A percentile compares a stretch with the other conserved stretches of the same genome.
These are phyloP conservation scores for Pseudogymnoascus sp. DNA, from an alignment of 2,329 filamentous ascomycete genomes.

Conservation along the genomic window DNA sequence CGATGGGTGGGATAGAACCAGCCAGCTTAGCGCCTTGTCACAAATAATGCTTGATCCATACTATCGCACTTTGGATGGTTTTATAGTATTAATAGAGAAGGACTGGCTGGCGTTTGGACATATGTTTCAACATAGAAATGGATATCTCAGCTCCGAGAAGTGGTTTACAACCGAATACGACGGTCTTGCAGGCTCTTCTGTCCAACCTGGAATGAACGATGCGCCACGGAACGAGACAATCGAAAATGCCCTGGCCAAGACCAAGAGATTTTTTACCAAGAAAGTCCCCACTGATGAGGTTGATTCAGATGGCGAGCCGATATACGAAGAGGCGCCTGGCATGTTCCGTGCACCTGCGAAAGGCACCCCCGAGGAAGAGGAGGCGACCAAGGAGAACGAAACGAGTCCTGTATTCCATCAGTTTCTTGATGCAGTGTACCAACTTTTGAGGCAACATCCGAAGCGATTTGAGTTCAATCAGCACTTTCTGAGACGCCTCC, in stretches of 20 bases:
- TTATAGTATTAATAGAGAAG: slow-evolving; percentile 90
- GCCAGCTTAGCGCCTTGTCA: slow-evolving; percentile 82
- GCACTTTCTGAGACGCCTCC: slow-evolving; percentile 74
- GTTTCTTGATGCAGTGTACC: slow-evolving; percentile 90
- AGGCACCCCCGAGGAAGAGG: slow-evolving; percentile 42
- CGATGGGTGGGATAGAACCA: slow-evolving; percentile 96
- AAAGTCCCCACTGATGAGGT: slow-evolving; percentile 58
- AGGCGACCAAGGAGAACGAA: slow-evolving; percentile 77
- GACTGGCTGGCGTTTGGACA: slow-evolving; percentile 98
- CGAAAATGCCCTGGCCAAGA: slow-evolving; percentile 75
- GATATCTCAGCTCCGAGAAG: slow-evolving; percentile 80
- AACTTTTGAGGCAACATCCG: slow-evolving; percentile 76
- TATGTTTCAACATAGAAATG: slow-evolving; percentile 91
- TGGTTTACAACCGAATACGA: slow-evolving; percentile 91
- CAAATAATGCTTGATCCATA: slow-evolving; percentile 95
- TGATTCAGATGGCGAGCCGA: slow-evolving; percentile 42
- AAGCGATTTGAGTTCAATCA: slow-evolving; percentile 95
- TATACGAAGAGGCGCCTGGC: slow-evolving; percentile 25
- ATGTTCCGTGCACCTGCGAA: slow-evolving; percentile 29
- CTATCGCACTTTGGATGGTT: slow-evolving; percentile 87
- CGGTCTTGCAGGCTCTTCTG: slow-evolving; percentile 53
- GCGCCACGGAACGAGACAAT: slow-evolving; percentile 57
- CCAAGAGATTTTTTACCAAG: slow-evolving; percentile 84
- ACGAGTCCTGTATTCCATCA: slow-evolving; percentile 96
- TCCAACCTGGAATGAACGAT: slow-evolving; percentile 54